Evolutionary conservation across 257 asterid genomes (phyloP).

Genomic region (Linaria vulgaris): DNA sequence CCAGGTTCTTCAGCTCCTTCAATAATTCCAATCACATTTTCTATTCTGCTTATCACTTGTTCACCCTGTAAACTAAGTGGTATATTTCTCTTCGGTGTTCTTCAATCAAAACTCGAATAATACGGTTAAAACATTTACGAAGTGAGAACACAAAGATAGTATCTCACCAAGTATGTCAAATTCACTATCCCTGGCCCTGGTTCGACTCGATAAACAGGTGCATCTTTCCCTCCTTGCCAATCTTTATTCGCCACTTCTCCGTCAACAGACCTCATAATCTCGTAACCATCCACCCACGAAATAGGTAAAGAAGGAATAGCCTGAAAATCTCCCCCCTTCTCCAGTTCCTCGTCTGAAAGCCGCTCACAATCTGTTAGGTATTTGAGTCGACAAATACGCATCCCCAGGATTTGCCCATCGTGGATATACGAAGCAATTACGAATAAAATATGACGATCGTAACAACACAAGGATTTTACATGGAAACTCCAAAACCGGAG

Average conservation of each 20-base stretch:
- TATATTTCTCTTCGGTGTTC: neutral
- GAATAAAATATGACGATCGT: too few species aligned
- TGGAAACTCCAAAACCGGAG: too few species aligned
- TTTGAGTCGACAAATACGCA: too few species aligned
- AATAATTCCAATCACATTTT: conserved; percentile 82
- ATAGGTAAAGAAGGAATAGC: conserved; percentile 78
- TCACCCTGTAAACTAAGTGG: conserved; percentile 58
- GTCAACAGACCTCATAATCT: conserved; percentile 51
- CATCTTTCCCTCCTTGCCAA: conserved; percentile 85
- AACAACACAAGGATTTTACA: too few species aligned
- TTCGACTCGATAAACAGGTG: conserved; percentile 65
- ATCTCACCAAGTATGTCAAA: conserved; percentile 59
- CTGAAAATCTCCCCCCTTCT: conserved; percentile 63
- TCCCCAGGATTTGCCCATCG: too few species aligned
- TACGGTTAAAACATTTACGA: conserved; percentile 5
- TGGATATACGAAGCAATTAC: too few species aligned
- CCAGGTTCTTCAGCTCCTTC: conserved; percentile 85
- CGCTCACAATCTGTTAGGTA: too few species aligned
- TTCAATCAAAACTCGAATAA: too few species aligned
- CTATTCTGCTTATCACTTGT: conserved; percentile 71
- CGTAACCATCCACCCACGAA: conserved; percentile 75
- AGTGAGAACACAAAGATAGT: neutral
- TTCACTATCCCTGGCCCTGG: conserved; percentile 79
- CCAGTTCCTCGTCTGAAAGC: conserved; percentile 60
- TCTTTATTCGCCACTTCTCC: conserved; percentile 68